phyloP scores from a whole-genome alignment of 2,329 filamentous ascomycete genomes.

The Drechslerella stenobrocha region DNA sequence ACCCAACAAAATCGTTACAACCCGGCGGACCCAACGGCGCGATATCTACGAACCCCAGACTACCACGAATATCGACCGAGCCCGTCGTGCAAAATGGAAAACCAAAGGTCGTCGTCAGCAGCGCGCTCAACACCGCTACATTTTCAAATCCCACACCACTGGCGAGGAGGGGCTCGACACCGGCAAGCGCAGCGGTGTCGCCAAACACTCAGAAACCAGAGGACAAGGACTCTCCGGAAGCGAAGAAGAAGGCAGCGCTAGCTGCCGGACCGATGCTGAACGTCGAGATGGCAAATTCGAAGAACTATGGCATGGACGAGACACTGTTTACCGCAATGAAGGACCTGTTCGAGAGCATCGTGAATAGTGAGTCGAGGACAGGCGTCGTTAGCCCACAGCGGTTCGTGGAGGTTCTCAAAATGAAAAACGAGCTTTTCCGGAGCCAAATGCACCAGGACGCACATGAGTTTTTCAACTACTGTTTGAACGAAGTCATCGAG shows the following conservation, averaged over 20 bases:
- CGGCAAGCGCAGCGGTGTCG: conserved; percentile 63
- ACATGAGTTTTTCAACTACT: conserved; percentile 91
- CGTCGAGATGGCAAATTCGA: conserved; percentile 76
- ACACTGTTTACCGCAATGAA: conserved; percentile 92
- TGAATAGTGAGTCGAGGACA: conserved; percentile 76
- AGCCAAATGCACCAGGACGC: conserved; percentile 98
- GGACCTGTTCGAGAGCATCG: conserved; percentile 91
- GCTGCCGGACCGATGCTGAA: conserved; percentile 83
- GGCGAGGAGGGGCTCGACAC: conserved; percentile 40
- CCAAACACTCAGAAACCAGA: conserved; percentile 71
- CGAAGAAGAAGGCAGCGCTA: conserved; percentile 96
- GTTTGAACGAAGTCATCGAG: conserved; percentile 93
- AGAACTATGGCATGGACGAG: conserved; percentile 87
- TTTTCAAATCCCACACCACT: conserved; percentile 28
- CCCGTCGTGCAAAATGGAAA: conserved; percentile 46
- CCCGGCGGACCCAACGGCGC: conserved; percentile 62
- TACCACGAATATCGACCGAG: conserved; percentile 57
- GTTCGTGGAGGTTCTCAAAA: conserved; percentile 89
- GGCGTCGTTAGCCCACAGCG: conserved; percentile 90
- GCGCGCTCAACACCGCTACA: not conserved
- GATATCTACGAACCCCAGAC: conserved; percentile 54
- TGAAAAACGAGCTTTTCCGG: conserved; percentile 95
- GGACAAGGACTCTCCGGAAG: conserved; percentile 93
- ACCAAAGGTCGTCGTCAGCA: conserved; percentile 14
- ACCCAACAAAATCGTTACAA: conserved; percentile 63